phyloP scores from a whole-genome alignment of 2,329 filamentous ascomycete genomes.

The Fusarium piperis region DNA sequence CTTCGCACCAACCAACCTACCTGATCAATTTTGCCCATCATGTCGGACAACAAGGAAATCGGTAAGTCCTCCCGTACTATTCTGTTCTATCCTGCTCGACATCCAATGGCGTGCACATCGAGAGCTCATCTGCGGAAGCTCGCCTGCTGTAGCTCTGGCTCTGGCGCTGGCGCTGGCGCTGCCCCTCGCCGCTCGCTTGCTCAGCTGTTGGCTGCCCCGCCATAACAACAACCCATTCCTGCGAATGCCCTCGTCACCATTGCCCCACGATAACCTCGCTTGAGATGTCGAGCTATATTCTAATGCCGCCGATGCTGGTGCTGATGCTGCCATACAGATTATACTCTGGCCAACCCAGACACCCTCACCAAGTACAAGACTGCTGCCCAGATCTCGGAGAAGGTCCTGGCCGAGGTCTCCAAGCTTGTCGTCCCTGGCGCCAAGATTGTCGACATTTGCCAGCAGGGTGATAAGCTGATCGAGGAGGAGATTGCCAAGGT shows the following conservation, averaged over 20 bases:
- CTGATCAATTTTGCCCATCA: slow-evolving; percentile 46
- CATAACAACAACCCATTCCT: slow-evolving; percentile 35
- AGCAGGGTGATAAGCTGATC: slow-evolving; percentile 93
- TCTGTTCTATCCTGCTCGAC: neutral
- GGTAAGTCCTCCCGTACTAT: slow-evolving; percentile 48
- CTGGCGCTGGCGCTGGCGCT: slow-evolving; percentile 22
- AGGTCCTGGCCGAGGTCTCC: slow-evolving; percentile 87
- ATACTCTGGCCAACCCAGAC: slow-evolving; percentile 89
- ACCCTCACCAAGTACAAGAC: slow-evolving; percentile 99
- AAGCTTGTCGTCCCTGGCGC: slow-evolving; percentile 80
- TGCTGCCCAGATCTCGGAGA: slow-evolving; percentile 93
- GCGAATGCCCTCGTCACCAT: slow-evolving; percentile 38
- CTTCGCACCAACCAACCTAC: slow-evolving; percentile 32
- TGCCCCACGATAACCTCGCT: slow-evolving; percentile 27
- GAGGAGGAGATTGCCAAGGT: slow-evolving; percentile 95
- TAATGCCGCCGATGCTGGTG: neutral
- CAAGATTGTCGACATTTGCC: slow-evolving; percentile 94
- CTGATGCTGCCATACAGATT: slow-evolving; percentile 67
- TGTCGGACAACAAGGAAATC: slow-evolving; percentile 58
- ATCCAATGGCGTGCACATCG: neutral
- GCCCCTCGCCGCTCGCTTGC: slow-evolving; percentile 36
- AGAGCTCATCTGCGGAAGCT: slow-evolving; percentile 3
- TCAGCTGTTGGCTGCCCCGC: slow-evolving; percentile 36
- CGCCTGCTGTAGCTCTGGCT: slow-evolving; percentile 12
- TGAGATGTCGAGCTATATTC: neutral